phyloP scores from a whole-genome alignment of 495 filamentous ascomycete species.

The Penicillium soppii region DNA sequence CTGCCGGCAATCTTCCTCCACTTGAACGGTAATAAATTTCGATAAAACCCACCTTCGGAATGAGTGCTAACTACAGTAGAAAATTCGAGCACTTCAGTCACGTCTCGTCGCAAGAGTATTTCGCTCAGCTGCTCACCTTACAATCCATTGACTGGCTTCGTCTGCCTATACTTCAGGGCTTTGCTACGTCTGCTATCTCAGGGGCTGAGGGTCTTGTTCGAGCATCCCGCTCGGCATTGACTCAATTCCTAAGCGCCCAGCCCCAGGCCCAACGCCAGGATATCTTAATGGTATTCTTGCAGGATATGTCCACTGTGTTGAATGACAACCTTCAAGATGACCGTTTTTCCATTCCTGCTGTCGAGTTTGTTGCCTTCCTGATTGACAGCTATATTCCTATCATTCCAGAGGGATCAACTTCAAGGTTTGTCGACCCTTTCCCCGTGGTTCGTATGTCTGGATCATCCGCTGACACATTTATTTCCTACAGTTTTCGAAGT shows the following conservation, averaged over 20 bases:
- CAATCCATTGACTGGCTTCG: conserved; percentile 39
- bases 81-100: conserved; percentile 47
- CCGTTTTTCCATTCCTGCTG: conserved; percentile 66
- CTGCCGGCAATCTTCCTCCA: conserved; percentile 27
- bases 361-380: conserved; percentile 75
- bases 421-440: conserved; percentile 14
- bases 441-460: no score
- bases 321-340: conserved; percentile 56
- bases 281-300: conserved; percentile 35
- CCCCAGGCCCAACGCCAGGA: conserved; percentile 33
- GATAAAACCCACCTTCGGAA: background rate
- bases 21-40: conserved; percentile 30
- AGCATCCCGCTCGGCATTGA: conserved; percentile 68
- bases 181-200: conserved; percentile 76
- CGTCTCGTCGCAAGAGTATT: conserved; percentile 44
- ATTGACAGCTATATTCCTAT: conserved; percentile 49
- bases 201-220: conserved; percentile 81
- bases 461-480: background rate
- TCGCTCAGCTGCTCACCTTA: conserved; percentile 41
- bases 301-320: conserved; percentile 44
- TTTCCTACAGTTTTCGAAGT: conserved; percentile 44
- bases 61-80: conserved; percentile 28
- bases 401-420: conserved; percentile 15
- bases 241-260: conserved; percentile 39
- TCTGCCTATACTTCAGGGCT: conserved; percentile 63